Evolutionary conservation across 306 rosid species (phyloP), one percentile per base, ranked within the genome.

Genomic region (Delonix regia): DNA sequence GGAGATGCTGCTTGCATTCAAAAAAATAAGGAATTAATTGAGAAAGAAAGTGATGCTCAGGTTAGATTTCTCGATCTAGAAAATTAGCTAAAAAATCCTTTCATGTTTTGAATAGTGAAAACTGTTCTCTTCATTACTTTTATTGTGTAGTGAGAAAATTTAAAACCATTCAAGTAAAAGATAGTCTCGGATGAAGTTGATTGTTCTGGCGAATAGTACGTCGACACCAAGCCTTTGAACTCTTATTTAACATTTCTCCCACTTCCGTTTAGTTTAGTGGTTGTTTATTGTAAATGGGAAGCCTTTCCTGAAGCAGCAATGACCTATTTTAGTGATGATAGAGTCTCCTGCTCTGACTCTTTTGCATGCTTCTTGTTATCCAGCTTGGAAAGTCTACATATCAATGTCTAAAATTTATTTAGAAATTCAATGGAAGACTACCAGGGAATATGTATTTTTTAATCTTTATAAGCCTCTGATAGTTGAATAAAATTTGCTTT

Each of bases 31-130:
- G 87, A 85, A 24, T 74, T 81, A 49, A 62, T 77, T 63, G 92
- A 88, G 55, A 90, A 90, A 79, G 89, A 86, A 61, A 86, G 91
- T 45, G 91, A 88, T 77, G 82, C 88, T 24, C 95, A 90, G 94
- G 94, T 90, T 61, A 7, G 87, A 45, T 30, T 34, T 73, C 39
- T 56, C 45, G 14, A 45, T 42, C 13, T 33, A 4, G 10, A 28
- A 45, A 15, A 41, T 21, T 71, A 47, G 10, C 4, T 68, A 33
- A 36, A 70, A 62, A 62, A 47, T 60, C 11, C 22, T 60, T 7
- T 60, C 15, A 5, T 15, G 44, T 62, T 36, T 18, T 16, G 28
- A 27, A 13, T 5, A 19, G 67, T 60, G 38, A 64, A 38, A 38
- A 64, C 0, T 28, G 28, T 30, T n/a, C 1, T 64, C 48, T 36